phyloP scores from a whole-genome alignment of 2,329 filamentous ascomycete species.

The Dryadomyces quercivorus region DNA sequence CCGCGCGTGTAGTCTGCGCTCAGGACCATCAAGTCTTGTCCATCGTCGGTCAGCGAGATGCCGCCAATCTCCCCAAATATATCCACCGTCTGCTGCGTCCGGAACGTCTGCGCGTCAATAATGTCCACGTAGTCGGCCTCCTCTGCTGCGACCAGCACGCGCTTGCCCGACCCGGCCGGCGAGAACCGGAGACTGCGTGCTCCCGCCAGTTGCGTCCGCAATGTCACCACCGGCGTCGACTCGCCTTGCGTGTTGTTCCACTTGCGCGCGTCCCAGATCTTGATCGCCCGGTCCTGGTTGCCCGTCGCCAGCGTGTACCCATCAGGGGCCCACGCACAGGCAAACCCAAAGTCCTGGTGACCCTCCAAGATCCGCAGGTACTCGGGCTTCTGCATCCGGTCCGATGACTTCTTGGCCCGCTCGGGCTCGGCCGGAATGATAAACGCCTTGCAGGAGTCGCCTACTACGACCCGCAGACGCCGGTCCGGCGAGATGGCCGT shows the following conservation, averaged over 20 bases:
- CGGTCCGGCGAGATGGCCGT: slow-evolving; percentile 59
- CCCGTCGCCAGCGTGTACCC: slow-evolving; percentile 66
- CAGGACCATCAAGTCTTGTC: slow-evolving; percentile 54
- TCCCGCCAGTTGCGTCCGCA: slow-evolving; percentile 55
- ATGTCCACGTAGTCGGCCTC: slow-evolving; percentile 63
- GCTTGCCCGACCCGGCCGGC: slow-evolving; percentile 53
- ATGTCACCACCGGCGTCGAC: slow-evolving; percentile 34
- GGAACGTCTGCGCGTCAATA: slow-evolving; percentile 54
- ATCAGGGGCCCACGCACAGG: slow-evolving; percentile 69
- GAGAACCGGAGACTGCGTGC: slow-evolving; percentile 61
- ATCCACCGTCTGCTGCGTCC: slow-evolving; percentile 56
- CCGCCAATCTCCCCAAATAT: slow-evolving; percentile 68
- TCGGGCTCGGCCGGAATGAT: slow-evolving; percentile 60
- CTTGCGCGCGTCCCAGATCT: slow-evolving; percentile 64
- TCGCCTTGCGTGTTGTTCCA: slow-evolving; percentile 44
- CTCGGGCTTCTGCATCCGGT: slow-evolving; percentile 20
- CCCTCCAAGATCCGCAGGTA: slow-evolving; percentile 43
- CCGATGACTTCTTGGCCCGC: not conserved
- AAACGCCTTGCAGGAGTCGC: slow-evolving; percentile 52
- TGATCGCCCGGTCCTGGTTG: slow-evolving; percentile 61
- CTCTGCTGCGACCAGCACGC: slow-evolving; percentile 59
- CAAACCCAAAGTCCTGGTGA: slow-evolving; percentile 61
- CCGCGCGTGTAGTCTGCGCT: slow-evolving; percentile 55
- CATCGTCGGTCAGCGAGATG: slow-evolving; percentile 52
- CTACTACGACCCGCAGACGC: slow-evolving; percentile 60